Conservation (phyloP, 129 eudicot genomes). For the Escallonia rubra region DNA sequence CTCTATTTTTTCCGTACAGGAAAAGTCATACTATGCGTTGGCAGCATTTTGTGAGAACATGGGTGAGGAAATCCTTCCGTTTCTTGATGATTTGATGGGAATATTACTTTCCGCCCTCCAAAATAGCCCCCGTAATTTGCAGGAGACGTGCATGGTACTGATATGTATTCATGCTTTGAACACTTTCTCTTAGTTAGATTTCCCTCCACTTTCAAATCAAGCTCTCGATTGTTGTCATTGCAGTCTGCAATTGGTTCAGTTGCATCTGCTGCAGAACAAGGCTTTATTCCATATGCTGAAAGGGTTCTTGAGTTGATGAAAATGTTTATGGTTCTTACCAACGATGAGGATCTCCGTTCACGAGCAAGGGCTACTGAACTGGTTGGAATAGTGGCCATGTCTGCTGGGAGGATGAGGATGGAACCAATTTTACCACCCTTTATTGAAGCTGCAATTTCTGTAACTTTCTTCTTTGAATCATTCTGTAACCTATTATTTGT, state of each 20-base stretch:
- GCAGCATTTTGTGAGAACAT: constrained; percentile 98
- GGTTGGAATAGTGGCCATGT: constrained; percentile 98
- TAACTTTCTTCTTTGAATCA: constrained; percentile 16
- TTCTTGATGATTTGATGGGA: constrained; percentile 87
- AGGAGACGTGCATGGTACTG: constrained; percentile 98
- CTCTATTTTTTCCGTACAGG: constrained; percentile 37
- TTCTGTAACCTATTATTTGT: background rate
- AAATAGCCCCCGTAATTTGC: constrained; percentile 77
- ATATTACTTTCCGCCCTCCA: constrained; percentile 73
- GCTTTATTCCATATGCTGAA: constrained; percentile 91
- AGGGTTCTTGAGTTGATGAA: constrained; percentile 91
- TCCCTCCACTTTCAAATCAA: constrained; percentile 8
- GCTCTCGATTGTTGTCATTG: constrained; percentile 19
- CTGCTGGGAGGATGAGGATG: constrained; percentile 89
- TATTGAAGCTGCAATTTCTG: constrained; percentile 95
- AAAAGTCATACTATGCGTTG: constrained; percentile 91
- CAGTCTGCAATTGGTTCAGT: constrained; percentile 99
- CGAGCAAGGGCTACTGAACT: constrained; percentile 98
- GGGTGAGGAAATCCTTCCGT: constrained; percentile 96
- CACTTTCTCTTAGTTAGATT: background rate
- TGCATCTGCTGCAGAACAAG: constrained; percentile 98
- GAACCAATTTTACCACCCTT: constrained; percentile 90
- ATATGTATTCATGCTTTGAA: constrained; percentile 2
- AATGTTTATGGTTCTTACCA: constrained; percentile 82
- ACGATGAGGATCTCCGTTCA: constrained; percentile 89